phyloP scores from a whole-genome alignment of 2,329 filamentous ascomycete species.

The Akanthomyces uredinophilus region DNA sequence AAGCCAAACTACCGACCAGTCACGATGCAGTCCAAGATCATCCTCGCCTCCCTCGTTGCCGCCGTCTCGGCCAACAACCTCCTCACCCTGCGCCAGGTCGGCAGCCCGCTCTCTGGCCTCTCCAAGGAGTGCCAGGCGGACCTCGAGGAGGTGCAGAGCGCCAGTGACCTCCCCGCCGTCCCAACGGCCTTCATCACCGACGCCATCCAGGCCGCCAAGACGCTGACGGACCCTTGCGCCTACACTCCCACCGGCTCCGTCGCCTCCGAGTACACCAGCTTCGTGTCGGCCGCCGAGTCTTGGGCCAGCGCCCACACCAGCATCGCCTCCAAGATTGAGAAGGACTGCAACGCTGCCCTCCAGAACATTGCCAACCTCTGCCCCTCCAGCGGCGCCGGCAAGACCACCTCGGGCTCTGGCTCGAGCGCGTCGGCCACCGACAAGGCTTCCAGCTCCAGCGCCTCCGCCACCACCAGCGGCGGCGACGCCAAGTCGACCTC shows the following conservation, averaged over 20 bases:
- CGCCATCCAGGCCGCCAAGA: constrained; percentile 7
- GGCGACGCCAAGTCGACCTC: constrained; percentile 13
- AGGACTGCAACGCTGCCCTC: constrained; percentile 23
- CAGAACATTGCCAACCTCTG: constrained; percentile 2
- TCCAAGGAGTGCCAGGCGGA: constrained; percentile 22
- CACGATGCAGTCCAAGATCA: constrained; percentile 15
- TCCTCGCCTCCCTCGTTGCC: constrained; percentile 11
- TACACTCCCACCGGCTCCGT: constrained; percentile 28
- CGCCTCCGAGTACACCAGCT: constrained; percentile 27
- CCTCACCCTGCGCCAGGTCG: constrained; percentile 22
- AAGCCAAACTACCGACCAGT: not conserved
- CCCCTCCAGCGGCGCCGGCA: not conserved
- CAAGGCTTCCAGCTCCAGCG: constrained; percentile 18
- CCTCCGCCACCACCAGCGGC: constrained; percentile 31
- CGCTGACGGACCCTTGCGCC: constrained; percentile 28
- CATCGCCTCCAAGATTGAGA: constrained; percentile 23
- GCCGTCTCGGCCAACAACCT: constrained; percentile 7
- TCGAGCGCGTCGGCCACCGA: too few relatives aligned
- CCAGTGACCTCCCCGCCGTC: constrained; percentile 25
- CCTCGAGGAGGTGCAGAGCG: constrained; percentile 20
- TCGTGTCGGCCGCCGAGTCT: constrained; percentile 25
- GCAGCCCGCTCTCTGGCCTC: constrained; percentile 10
- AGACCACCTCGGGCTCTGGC: not conserved
- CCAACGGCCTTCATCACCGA: constrained; percentile 25
- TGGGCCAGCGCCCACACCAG: constrained; percentile 28